Conservation (phyloP, 441 rosid species). For the Omphalea diandra region DNA sequence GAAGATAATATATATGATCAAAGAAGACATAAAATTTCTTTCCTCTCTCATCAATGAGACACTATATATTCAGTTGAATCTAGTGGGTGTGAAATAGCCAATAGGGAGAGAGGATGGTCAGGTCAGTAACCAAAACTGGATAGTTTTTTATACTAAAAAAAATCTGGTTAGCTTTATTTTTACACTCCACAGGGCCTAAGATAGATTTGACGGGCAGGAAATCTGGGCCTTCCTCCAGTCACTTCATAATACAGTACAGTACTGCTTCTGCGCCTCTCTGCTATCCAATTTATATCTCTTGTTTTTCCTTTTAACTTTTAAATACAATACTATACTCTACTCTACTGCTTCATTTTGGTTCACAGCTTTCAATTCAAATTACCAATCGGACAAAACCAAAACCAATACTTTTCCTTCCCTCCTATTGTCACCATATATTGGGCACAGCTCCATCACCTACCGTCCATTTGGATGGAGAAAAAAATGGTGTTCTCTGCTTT, state of each 20-base stretch:
- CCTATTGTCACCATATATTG: slow-evolving; percentile 31
- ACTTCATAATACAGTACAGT: slow-evolving; percentile 54
- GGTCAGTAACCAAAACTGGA: slow-evolving; percentile 24
- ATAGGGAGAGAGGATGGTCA: slow-evolving; percentile 12
- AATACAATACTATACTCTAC: too few relatives aligned
- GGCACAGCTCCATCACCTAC: slow-evolving; percentile 40
- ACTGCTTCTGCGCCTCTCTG: slow-evolving; percentile 37
- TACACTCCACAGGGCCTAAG: slow-evolving; percentile 28
- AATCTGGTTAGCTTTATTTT: slow-evolving; percentile 33
- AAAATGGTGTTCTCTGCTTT: too few relatives aligned
- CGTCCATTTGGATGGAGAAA: slow-evolving; percentile 27
- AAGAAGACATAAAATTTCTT: too few relatives aligned
- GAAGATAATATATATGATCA: too few relatives aligned
- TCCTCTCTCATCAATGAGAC: background rate
- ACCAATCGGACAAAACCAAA: slow-evolving; percentile 17
- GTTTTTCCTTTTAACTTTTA: slow-evolving; percentile 33
- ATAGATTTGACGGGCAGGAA: slow-evolving; percentile 55
- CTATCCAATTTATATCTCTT: slow-evolving; percentile 34
- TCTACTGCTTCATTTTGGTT: slow-evolving; percentile 32
- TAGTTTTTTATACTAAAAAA: too few relatives aligned
- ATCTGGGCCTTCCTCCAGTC: slow-evolving; percentile 54
- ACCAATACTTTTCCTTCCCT: too few relatives aligned
- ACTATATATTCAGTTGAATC: slow-evolving; percentile 18
- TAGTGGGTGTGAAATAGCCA: slow-evolving; percentile 20
- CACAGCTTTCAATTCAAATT: slow-evolving; percentile 19